phyloP scores from a whole-genome alignment of 768 basidiomycete species.

The Mycena capillaripes region DNA sequence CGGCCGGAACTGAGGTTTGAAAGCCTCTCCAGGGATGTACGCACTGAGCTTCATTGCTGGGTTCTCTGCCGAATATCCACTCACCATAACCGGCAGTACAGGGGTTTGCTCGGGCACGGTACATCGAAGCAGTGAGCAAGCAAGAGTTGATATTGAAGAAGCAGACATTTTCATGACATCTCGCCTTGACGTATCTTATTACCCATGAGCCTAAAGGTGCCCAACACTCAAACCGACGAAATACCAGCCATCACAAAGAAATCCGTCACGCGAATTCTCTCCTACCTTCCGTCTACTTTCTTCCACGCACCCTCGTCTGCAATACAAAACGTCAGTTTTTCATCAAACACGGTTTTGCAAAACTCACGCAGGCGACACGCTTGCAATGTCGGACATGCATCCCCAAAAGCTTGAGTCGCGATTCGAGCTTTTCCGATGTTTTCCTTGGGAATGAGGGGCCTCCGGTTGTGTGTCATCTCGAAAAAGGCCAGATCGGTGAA shows the following conservation, averaged over 20 bases:
- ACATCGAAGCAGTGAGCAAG: too few species aligned
- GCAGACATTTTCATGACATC: too few species aligned
- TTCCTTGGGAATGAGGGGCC: background rate
- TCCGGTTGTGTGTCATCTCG: background rate
- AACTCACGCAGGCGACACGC: background rate
- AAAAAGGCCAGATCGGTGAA: background rate
- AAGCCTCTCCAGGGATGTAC: too few species aligned
- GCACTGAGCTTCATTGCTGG: too few species aligned
- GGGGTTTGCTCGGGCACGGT: too few species aligned
- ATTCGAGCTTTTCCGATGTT: background rate
- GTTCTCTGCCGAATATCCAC: too few species aligned
- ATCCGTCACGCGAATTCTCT: background rate
- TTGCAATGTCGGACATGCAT: background rate
- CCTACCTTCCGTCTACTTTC: background rate
- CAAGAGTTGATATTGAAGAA: too few species aligned
- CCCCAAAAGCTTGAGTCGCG: background rate
- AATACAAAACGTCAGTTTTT: background rate
- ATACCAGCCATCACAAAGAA: background rate
- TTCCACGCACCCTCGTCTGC: background rate
- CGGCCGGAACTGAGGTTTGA: too few species aligned
- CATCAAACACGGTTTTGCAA: background rate
- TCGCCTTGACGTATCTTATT: too few species aligned
- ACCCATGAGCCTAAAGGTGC: too few species aligned
- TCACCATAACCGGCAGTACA: too few species aligned
- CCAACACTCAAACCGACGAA: background rate